These are phyloP conservation scores for Oenanthe javanica DNA, from an alignment of 140 eudicot genomes.

Conservation along the genomic window DNA sequence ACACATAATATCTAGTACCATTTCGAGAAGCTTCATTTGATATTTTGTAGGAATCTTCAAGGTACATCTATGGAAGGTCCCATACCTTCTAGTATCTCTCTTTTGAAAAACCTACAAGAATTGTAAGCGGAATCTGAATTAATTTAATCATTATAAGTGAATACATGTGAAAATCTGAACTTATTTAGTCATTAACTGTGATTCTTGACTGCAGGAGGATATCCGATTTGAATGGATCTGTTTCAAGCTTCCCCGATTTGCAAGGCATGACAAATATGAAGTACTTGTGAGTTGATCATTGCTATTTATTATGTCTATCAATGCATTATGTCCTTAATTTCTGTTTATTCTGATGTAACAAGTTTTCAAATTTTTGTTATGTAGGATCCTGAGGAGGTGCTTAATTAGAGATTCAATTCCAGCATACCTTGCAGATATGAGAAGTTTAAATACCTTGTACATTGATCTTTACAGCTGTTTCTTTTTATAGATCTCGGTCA, in stretches of 20 bases:
- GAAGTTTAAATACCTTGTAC: conserved; percentile 29
- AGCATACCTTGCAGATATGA: conserved; percentile 32
- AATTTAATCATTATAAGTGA: not conserved
- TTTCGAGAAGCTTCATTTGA: conserved; percentile 13
- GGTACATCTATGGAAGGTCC: conserved; percentile 84
- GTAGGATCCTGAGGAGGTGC: conserved; percentile 57
- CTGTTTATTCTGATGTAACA: conserved; percentile 3
- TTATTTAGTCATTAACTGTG: conserved; percentile 8
- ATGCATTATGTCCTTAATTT: not conserved
- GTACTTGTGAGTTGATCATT: conserved; percentile 43
- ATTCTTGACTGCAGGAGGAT: conserved; percentile 54
- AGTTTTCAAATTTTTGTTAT: conserved; percentile 10
- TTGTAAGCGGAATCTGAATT: conserved; percentile 29
- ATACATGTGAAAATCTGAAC: conserved; percentile 3
- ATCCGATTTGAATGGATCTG: conserved; percentile 52
- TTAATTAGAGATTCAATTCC: conserved; percentile 61
- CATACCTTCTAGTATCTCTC: conserved; percentile 52
- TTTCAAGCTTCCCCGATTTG: conserved; percentile 46
- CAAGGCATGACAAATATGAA: conserved; percentile 21
- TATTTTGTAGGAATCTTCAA: conserved; percentile 55
- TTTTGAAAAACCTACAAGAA: conserved; percentile 35
- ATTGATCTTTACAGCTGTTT: conserved; percentile 9
- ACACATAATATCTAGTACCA: not conserved
- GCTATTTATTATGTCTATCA: not conserved
- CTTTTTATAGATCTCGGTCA: not conserved